A percentile compares a stretch with the other conserved stretches of the same genome.
Conservation (phyloP, 441 rosid genomes). For the Populus hybrid region DNA sequence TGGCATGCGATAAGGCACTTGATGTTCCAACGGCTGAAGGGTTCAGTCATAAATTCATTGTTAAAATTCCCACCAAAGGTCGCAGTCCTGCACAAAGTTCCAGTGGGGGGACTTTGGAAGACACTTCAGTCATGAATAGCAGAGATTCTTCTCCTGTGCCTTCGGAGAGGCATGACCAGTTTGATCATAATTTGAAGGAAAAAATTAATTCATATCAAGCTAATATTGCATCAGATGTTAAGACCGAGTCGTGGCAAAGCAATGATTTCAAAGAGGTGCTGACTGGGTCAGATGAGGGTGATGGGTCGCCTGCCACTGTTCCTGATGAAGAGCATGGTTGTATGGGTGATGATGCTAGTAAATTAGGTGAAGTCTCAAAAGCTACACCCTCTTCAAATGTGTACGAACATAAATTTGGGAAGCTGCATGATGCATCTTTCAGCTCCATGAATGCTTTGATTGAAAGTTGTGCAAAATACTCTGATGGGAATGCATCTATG, state of each 20-base stretch:
- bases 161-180: constrained; percentile 61
- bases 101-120: constrained; percentile 71
- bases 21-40: constrained; percentile 56
- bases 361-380: constrained; percentile 41
- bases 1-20: constrained; percentile 46
- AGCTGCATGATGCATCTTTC: constrained; percentile 55
- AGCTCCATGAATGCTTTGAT: constrained; percentile 84
- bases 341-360: constrained; percentile 41
- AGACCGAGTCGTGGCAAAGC: constrained; percentile 58
- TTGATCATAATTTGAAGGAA: constrained; percentile 50
- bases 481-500: constrained; percentile 48
- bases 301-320: constrained; percentile 46
- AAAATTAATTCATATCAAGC: constrained; percentile 39
- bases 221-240: constrained; percentile 38
- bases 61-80: constrained; percentile 69
- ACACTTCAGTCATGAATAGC: constrained; percentile 50
- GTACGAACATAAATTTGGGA: constrained; percentile 44
- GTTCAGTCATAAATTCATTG: constrained; percentile 60
- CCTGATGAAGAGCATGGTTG: constrained; percentile 40
- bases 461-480: constrained; percentile 81
- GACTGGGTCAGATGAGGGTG: constrained; percentile 49
- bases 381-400: constrained; percentile 43
- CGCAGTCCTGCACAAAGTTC: constrained; percentile 72
- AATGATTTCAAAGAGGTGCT: constrained; percentile 56
- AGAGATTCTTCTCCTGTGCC: constrained; percentile 61